Conservation (phyloP, 2,329 filamentous ascomycete species). For the Fusarium siculi region DNA sequence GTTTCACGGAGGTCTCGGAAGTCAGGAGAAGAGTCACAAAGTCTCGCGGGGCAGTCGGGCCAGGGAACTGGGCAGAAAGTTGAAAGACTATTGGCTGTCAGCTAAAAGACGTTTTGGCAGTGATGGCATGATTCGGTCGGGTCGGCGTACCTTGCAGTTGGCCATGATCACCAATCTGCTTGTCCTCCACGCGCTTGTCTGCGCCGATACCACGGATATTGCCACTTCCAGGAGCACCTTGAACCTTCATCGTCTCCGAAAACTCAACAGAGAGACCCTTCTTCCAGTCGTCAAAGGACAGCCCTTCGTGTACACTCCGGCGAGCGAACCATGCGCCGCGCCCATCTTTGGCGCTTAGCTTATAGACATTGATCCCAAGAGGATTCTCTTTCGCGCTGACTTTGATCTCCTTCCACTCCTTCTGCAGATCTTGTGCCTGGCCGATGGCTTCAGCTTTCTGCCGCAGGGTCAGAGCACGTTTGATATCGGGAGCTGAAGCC, state of each 20-base stretch:
- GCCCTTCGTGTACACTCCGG: slow-evolving; percentile 81
- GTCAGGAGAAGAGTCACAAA: slow-evolving; percentile 85
- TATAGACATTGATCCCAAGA: slow-evolving; percentile 80
- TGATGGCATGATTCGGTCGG: slow-evolving; percentile 1
- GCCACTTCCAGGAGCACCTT: slow-evolving; percentile 75
- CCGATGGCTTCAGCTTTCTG: slow-evolving; percentile 60
- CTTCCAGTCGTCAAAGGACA: slow-evolving; percentile 83
- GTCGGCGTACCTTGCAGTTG: slow-evolving; percentile 67
- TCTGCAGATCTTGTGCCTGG: slow-evolving; percentile 68
- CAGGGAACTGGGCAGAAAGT: slow-evolving; percentile 88
- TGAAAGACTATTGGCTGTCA: slow-evolving; percentile 73
- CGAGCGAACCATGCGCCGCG: slow-evolving; percentile 91
- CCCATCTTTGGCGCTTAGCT: slow-evolving; percentile 80
- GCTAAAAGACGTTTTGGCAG: slow-evolving; percentile 15
- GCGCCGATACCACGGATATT: slow-evolving; percentile 88
- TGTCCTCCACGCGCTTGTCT: slow-evolving; percentile 76
- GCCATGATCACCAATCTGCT: slow-evolving; percentile 66
- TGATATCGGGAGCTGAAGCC: slow-evolving; percentile 61
- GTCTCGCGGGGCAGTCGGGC: slow-evolving; percentile 86
- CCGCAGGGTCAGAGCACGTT: slow-evolving; percentile 55
- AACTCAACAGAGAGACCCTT: slow-evolving; percentile 83
- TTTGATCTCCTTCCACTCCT: slow-evolving; percentile 89
- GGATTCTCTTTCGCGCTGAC: slow-evolving; percentile 78
- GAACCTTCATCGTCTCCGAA: slow-evolving; percentile 76
- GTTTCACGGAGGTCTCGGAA: slow-evolving; percentile 62